Evolutionary conservation across 2,329 filamentous ascomycete genomes (phyloP).

Genomic region (Lasiodiplodia gonubiensis): DNA sequence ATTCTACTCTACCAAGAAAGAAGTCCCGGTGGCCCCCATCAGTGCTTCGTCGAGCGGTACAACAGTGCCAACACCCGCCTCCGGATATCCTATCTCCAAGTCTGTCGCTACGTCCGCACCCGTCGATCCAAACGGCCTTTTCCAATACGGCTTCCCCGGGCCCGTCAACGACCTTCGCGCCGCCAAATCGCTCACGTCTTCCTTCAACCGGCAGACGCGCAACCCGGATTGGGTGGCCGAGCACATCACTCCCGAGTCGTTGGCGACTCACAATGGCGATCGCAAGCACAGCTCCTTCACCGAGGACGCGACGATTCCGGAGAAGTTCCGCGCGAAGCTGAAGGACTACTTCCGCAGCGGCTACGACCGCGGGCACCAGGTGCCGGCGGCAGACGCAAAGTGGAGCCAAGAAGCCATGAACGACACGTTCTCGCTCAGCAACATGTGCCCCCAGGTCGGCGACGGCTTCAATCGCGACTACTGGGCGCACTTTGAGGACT

Average conservation of each 20-base stretch:
- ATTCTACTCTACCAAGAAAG: conserved; percentile 48
- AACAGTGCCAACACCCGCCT: conserved; percentile 36
- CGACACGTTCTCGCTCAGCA: conserved; percentile 88
- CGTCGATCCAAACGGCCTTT: conserved; percentile 58
- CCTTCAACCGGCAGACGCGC: conserved; percentile 86
- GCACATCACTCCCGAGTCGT: conserved; percentile 90
- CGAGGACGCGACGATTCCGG: conserved; percentile 80
- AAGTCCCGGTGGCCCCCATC: conserved; percentile 37
- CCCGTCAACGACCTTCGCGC: conserved; percentile 82
- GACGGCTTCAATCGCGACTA: conserved; percentile 99
- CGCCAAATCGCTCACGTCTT: conserved; percentile 78
- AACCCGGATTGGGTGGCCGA: conserved; percentile 93
- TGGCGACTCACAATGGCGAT: conserved; percentile 76
- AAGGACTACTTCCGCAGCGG: conserved; percentile 95
- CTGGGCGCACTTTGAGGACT: conserved; percentile 99
- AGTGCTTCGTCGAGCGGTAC: conserved; percentile 42
- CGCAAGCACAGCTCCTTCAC: conserved; percentile 81
- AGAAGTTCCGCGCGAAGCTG: conserved; percentile 85
- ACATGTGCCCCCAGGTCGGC: conserved; percentile 98
- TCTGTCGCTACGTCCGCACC: conserved; percentile 37
- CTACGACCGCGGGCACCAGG: conserved; percentile 96
- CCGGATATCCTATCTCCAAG: conserved; percentile 34
- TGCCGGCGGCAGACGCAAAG: conserved; percentile 93
- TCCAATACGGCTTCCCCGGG: conserved; percentile 79
- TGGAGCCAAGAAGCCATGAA: conserved; percentile 96